These are phyloP conservation scores for Saccharomycopsis sp. DNA, from an alignment of 805 yeast species.

Conservation along the genomic window DNA sequence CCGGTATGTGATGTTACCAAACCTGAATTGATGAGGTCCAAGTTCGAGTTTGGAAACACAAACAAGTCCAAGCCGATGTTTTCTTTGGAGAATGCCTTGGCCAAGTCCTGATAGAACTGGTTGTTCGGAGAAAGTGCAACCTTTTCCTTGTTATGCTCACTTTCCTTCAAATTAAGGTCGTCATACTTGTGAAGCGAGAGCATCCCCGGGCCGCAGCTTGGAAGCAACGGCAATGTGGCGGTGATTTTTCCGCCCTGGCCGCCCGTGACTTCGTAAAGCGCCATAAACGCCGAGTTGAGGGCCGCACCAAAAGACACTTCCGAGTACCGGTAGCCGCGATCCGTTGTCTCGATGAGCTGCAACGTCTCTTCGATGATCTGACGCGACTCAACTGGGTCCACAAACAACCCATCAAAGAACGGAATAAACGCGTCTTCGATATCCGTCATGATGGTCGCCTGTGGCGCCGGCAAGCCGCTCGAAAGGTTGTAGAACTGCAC, in stretches of 20 bases:
- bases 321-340: slow-evolving; percentile 32
- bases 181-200: slow-evolving; percentile 49
- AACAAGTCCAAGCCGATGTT: slow-evolving; percentile 76
- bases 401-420: slow-evolving; percentile 67
- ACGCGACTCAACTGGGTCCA: slow-evolving; percentile 63
- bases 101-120: slow-evolving; percentile 54
- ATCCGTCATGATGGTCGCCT: slow-evolving; percentile 59
- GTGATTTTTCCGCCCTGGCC: slow-evolving; percentile 82
- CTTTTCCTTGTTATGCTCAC: slow-evolving; percentile 35
- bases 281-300: slow-evolving; percentile 55
- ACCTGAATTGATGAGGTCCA: slow-evolving; percentile 72
- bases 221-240: slow-evolving; percentile 58
- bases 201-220: slow-evolving; percentile 85
- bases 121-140: slow-evolving; percentile 52
- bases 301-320: slow-evolving; percentile 82
- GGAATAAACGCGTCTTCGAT: slow-evolving; percentile 80
- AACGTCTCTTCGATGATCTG: slow-evolving; percentile 62
- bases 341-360: slow-evolving; percentile 46
- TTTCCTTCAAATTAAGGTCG: slow-evolving; percentile 8
- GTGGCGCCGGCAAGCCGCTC: slow-evolving; percentile 48
- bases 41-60: slow-evolving; percentile 54
- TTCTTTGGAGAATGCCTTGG: slow-evolving; percentile 45
- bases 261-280: slow-evolving; percentile 42
- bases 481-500: slow-evolving; percentile 69
- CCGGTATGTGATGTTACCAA: slow-evolving; percentile 60